phyloP scores from a whole-genome alignment of 1,139 yeast genomes.

The Barnettozyma hawaiiensis region DNA sequence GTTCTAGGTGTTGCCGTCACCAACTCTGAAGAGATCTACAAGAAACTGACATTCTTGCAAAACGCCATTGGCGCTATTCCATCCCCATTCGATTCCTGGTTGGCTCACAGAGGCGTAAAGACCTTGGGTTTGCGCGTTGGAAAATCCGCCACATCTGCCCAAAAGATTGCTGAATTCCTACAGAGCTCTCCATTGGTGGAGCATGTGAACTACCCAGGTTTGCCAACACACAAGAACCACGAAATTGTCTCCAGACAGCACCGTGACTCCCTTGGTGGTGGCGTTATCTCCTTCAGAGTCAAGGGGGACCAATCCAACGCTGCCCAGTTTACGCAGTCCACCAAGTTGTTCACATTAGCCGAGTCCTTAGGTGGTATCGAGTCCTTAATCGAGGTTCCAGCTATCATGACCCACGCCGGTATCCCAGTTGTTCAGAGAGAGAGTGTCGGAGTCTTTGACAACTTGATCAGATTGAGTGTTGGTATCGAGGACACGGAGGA shows the following conservation, averaged over 20 bases:
- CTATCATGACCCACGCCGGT: conserved; percentile 91
- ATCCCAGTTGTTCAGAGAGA: conserved; percentile 79
- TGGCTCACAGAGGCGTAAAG: conserved; percentile 88
- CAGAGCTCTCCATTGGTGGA: conserved; percentile 44
- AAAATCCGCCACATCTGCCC: conserved; percentile 64
- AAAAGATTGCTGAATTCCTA: conserved; percentile 65
- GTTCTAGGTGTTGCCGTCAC: conserved; percentile 83
- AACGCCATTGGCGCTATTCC: conserved; percentile 89
- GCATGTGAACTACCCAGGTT: conserved; percentile 80
- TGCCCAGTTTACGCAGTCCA: conserved; percentile 62
- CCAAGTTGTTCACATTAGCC: conserved; percentile 78
- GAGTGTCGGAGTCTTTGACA: conserved; percentile 75
- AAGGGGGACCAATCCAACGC: conserved; percentile 80
- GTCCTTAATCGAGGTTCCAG: conserved; percentile 82
- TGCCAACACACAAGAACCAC: conserved; percentile 58
- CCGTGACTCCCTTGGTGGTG: conserved; percentile 84
- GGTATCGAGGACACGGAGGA: too few relatives aligned
- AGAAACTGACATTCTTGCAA: conserved; percentile 68
- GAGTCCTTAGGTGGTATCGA: conserved; percentile 91
- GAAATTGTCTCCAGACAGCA: conserved; percentile 68
- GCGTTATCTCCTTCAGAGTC: conserved; percentile 86
- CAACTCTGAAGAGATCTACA: conserved; percentile 55
- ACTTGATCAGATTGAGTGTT: conserved; percentile 77
- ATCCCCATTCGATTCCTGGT: conserved; percentile 88
- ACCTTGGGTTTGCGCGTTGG: conserved; percentile 77